Base-by-base conservation (phyloP, 1,139 yeast genomes). In the Yamadazyma kanchanaburiensis region DNA sequence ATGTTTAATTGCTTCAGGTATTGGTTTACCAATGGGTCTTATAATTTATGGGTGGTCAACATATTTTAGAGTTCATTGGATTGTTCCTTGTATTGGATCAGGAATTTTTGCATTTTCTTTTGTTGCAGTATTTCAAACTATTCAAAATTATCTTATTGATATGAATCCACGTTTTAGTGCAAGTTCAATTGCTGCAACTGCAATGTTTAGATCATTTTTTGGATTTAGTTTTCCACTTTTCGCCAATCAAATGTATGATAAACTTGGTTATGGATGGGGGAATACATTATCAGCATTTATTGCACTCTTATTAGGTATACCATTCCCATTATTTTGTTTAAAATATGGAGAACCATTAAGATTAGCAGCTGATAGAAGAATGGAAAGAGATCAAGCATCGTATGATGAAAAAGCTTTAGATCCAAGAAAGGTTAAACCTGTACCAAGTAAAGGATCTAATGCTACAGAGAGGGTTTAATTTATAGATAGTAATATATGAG, bases 11-110 rank as follows among this genome's bases (percentile, higher is more conserved):
- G 46, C 54, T 20, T 54, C 75, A 15, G 77, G 79, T 1, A 35
- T 75, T 3, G 55, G 69, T 3, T 56, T 71, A 26, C 76, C 81
- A 1, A 51, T 61, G 21, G 81, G 80, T 0, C 58, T 78, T 24
- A 55, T 78, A 24, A 70, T 80, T 70, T 78, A 74, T 46, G 84
- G 85, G 4, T 78, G 84, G 83, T 64, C 76, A 17, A 80, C 79
- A 1, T 60, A 77, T 40, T 60, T 62, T 18, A 49, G 58, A 28
- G 40, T 60, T 23, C 70, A 55, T 35, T 78, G 83, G 79, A 60
- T 78, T 20, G 71, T 77, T 63, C 81, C 84, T 2, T 56, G 60
- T 12, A 56, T 77, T 18, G 84, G 83, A 4, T 60, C 74, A 8
- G 71, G 58, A 2, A 58, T 77, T 10, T 78, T 74, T 52, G 77